These are phyloP conservation scores for Amphibolis antarctica DNA, from an alignment of 106 monocot genomes.

Conservation along the genomic window DNA sequence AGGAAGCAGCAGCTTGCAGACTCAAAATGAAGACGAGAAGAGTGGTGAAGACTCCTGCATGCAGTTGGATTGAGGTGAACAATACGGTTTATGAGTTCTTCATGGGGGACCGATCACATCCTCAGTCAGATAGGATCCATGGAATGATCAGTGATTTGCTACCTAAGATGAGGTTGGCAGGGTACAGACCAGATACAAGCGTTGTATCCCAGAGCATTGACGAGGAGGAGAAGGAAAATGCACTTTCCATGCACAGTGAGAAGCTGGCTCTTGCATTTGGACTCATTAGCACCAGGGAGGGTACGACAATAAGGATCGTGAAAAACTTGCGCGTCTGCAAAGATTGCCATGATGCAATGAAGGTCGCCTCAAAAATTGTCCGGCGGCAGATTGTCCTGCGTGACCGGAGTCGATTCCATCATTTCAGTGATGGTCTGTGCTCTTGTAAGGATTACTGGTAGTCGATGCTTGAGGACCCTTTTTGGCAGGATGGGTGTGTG, in stretches of 20 bases:
- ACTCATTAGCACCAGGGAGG: conserved; percentile 24
- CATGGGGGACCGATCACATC: conserved; percentile 26
- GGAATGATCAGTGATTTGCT: conserved; percentile 8
- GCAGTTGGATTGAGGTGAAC: conserved; percentile 42
- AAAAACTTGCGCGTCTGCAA: conserved; percentile 30
- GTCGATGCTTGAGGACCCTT: neutral
- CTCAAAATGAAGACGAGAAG: conserved; percentile 15
- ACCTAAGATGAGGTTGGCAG: conserved; percentile 21
- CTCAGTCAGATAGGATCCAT: conserved; percentile 22
- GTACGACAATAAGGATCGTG: conserved; percentile 24
- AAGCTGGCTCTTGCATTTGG: conserved; percentile 35
- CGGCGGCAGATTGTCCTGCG: conserved; percentile 23
- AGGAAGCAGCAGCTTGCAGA: conserved; percentile 23
- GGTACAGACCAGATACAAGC: conserved; percentile 25
- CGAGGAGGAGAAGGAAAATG: conserved; percentile 35
- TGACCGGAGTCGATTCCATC: conserved; percentile 33
- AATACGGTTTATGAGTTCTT: conserved; percentile 36
- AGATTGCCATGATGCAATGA: conserved; percentile 29
- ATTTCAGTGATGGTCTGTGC: conserved; percentile 19
- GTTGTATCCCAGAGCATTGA: conserved; percentile 24
- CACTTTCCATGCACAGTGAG: conserved; percentile 31
- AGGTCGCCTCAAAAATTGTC: conserved; percentile 22
- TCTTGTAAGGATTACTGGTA: conserved; percentile 35
- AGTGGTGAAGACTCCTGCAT: conserved; percentile 25
- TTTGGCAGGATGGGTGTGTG: no score